Evolutionary conservation across 768 basidiomycete species (phyloP), one percentile per base, ranked within the genome.

Genomic region (Daedaleopsis sinensis): DNA sequence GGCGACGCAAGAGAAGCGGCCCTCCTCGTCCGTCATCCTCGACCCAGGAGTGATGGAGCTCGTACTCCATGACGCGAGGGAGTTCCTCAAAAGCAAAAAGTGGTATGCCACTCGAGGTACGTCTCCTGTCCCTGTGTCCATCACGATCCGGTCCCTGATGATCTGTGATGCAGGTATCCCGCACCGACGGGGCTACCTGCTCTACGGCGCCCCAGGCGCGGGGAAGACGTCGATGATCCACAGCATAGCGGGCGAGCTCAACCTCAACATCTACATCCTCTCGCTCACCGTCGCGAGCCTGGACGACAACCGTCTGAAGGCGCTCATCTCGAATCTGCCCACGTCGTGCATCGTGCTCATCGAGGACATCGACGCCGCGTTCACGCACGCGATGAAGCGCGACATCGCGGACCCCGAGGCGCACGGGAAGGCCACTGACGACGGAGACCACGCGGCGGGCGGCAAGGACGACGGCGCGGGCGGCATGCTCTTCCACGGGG

Each of bases 361-460:
- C 84, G 91, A 93, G 71, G 92, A 93, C 70, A 88, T 93, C 57
- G 92, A 94, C 65, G 89, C 87, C 2, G 91, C 90, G 2, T 90
- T 93, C 73, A 75, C 76, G 36, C 78, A 76, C 47, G 74, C 76
- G 21, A 64, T 82, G 52, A 57, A 57, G 44, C 63, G 58, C 58
- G 42, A 64, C 55, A 48, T 60, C 50, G 16, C 23, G 21, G 57
- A 63, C 35, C 62, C 62, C 39, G 62, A 63, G 42, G 55, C 53
- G 8, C 64, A 61, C 21, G 57, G 61, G 64, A 63, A 49, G 57
- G 52, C 55, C 4, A 38, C 64, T 18, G 4, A 32, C 27, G 7
- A 32, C 27, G 27, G 27, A 32, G 3, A 19, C 0, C 16, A 67
- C 7, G 69, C 67, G 65, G 59, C 48, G 71, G 69, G 6, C 6